Evolutionary conservation across 345 rosid genomes (phyloP).

Genomic region (Barbarea vulgaris): DNA sequence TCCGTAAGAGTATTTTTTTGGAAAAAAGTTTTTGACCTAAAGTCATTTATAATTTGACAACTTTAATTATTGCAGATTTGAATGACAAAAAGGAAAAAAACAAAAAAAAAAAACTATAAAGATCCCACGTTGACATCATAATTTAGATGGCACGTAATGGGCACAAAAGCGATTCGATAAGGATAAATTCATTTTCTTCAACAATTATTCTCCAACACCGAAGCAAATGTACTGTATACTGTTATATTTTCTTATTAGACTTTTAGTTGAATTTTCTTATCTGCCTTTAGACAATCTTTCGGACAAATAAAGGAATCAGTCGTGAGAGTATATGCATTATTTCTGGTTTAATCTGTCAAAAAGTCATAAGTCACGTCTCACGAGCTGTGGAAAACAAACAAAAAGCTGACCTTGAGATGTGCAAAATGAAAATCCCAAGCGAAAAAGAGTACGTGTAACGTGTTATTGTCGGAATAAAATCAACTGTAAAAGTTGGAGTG

Average conservation of each 20-base stretch:
- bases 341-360: neutral
- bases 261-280: constrained; percentile 7
- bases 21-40: neutral
- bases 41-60: neutral
- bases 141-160: neutral
- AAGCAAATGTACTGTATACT: neutral
- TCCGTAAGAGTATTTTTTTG: neutral
- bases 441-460: neutral
- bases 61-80: neutral
- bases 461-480: constrained; percentile 13
- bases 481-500: constrained; percentile 39
- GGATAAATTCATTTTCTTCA: neutral
- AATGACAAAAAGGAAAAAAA: neutral
- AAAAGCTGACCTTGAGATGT: neutral
- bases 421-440: neutral
- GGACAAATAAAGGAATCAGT: neutral
- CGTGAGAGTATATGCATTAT: neutral
- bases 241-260: neutral
- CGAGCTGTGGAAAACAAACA: neutral
- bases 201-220: neutral
- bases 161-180: neutral
- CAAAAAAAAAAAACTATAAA: neutral
- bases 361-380: constrained; percentile 17
- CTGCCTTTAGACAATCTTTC: neutral
- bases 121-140: neutral